These are phyloP conservation scores for Mycena sp. DNA, from an alignment of 1,284 basidiomycete species.

Conservation along the genomic window DNA sequence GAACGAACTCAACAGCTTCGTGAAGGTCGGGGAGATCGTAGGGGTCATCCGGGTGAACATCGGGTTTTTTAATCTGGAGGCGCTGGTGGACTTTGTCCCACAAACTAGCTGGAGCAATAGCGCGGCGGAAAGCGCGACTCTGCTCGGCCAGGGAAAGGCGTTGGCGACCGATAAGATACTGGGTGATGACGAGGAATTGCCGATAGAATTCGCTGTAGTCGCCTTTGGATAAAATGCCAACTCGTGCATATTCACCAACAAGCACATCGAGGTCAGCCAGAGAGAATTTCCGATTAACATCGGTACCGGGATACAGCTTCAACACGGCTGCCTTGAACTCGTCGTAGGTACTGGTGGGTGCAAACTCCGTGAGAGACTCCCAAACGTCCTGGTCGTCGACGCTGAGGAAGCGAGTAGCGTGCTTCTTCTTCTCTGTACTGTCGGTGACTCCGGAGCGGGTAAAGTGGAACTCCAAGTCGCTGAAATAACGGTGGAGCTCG, in stretches of 20 bases:
- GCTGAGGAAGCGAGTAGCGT: constrained; percentile 5
- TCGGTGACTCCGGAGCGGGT: too few species aligned
- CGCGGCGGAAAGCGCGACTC: constrained; percentile 2
- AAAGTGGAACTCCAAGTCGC: constrained; percentile 6
- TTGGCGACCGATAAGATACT: not conserved
- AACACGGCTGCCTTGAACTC: constrained; percentile 23
- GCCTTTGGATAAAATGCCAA: not conserved
- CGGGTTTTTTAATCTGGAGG: constrained; percentile 5
- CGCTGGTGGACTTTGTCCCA: not conserved
- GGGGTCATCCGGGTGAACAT: constrained; percentile 9
- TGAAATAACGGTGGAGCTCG: constrained; percentile 12
- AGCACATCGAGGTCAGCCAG: constrained; percentile 10
- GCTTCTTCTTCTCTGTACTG: constrained; percentile 5
- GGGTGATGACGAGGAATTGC: too few species aligned
- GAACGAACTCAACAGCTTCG: not conserved
- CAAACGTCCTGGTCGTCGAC: constrained; percentile 13
- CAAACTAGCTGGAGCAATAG: constrained; percentile 11
- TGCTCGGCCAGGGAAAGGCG: constrained; percentile 7
- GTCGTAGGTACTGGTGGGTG: not conserved
- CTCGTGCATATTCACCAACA: not conserved
- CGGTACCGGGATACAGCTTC: too few species aligned
- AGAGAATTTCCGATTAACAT: constrained; percentile 12
- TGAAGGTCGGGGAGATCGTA: not conserved
- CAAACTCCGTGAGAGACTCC: constrained; percentile 15
- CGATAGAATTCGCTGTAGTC: constrained; percentile 4